These are phyloP conservation scores for Arthrobotrys iridis DNA, from an alignment of 2,329 filamentous ascomycete genomes.

Conservation along the genomic window DNA sequence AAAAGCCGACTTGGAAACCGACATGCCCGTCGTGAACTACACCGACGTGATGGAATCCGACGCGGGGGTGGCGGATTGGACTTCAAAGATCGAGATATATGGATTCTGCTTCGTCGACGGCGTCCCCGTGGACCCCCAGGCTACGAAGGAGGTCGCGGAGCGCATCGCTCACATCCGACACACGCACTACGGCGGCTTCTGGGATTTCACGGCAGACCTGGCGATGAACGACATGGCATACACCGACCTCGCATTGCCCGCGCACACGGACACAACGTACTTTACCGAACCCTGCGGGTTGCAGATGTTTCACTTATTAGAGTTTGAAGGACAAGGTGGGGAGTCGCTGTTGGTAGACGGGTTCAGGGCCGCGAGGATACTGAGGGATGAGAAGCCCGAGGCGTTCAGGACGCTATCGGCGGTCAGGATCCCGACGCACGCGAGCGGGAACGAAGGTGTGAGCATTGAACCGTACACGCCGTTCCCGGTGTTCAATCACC, in stretches of 20 bases:
- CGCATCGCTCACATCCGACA: slow-evolving; percentile 85
- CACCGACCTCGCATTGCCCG: slow-evolving; percentile 81
- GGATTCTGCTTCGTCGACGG: slow-evolving; percentile 79
- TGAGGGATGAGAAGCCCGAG: slow-evolving; percentile 67
- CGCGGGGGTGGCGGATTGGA: slow-evolving; percentile 70
- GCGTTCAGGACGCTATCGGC: slow-evolving; percentile 70
- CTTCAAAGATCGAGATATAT: slow-evolving; percentile 69
- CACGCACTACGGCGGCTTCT: slow-evolving; percentile 89
- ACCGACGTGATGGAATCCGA: slow-evolving; percentile 70
- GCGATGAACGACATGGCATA: slow-evolving; percentile 91
- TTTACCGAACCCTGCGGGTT: slow-evolving; percentile 91
- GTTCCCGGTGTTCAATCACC: slow-evolving; percentile 77
- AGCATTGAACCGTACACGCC: slow-evolving; percentile 76
- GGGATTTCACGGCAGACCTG: slow-evolving; percentile 89
- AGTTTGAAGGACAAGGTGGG: slow-evolving; percentile 79
- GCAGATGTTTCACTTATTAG: slow-evolving; percentile 91
- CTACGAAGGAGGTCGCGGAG: slow-evolving; percentile 78
- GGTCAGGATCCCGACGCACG: slow-evolving; percentile 76
- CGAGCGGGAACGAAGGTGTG: slow-evolving; percentile 85
- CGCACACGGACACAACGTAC: slow-evolving; percentile 95
- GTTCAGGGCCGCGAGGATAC: slow-evolving; percentile 74
- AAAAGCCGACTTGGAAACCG: slow-evolving; percentile 60
- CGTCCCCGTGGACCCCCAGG: slow-evolving; percentile 74
- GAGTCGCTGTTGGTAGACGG: slow-evolving; percentile 86
- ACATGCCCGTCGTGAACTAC: slow-evolving; percentile 71